phyloP scores from a whole-genome alignment of 129 eudicot species.

The Solidago caesia region DNA sequence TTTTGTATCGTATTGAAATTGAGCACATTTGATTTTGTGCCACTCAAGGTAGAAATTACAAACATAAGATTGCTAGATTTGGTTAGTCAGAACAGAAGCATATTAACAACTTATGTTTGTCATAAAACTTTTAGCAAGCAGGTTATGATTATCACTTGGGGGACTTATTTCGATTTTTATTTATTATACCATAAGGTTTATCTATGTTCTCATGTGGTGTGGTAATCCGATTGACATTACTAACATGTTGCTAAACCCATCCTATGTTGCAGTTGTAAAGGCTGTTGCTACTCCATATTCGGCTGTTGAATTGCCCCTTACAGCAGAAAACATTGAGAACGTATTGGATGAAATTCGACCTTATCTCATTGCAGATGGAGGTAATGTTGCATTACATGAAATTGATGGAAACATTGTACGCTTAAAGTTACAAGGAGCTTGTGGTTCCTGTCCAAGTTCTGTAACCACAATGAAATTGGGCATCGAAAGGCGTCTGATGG shows the following conservation, averaged over 20 bases:
- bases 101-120: background rate
- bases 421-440: conserved; percentile 90
- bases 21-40: too few species aligned
- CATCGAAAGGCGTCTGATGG: conserved; percentile 88
- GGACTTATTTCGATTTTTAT: background rate
- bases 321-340: conserved; percentile 78
- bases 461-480: conserved; percentile 88
- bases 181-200: too few species aligned
- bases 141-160: background rate
- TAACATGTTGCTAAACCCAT: background rate
- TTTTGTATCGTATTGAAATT: too few species aligned
- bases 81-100: background rate
- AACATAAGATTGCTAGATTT: too few species aligned
- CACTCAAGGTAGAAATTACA: background rate
- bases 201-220: background rate
- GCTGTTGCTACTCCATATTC: conserved; percentile 85
- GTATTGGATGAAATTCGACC: conserved; percentile 91
- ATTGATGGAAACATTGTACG: conserved; percentile 81
- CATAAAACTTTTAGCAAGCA: background rate
- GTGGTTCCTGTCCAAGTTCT: conserved; percentile 97
- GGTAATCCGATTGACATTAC: background rate
- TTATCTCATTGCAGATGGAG: conserved; percentile 90
- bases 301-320: conserved; percentile 69
- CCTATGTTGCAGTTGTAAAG: conserved; percentile 50
- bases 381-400: conserved; percentile 90